Evolutionary conservation across 2,329 filamentous ascomycete species (phyloP), one percentile per base, ranked within the genome.

Genomic region (Xylariaceae sp.): DNA sequence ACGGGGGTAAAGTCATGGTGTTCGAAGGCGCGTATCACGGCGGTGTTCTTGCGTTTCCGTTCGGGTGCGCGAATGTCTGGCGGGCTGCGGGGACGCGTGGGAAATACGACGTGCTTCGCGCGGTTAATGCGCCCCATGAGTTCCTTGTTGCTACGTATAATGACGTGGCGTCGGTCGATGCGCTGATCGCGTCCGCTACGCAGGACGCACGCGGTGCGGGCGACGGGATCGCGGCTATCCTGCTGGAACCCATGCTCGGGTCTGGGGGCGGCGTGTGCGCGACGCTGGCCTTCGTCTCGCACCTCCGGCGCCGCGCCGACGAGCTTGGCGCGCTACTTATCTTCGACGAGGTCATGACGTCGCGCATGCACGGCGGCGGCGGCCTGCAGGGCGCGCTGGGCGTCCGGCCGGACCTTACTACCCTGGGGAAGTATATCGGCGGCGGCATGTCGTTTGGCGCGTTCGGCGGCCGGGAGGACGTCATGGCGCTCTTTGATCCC

Each of bases 341-440:
- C 34, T 71, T 87, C 13, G 86, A 89, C 65, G 86, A 89, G 68
- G 85, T 89, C 5, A 85, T 87, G 78, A 87, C 85, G 0, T 85
- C 80, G 3, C 75, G 85, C 2, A 68, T 87, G 26, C 68, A 73
- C 16, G 71, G 71, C 1, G 70, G 74, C 6, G 70, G 74, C 8
- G 70, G 85, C 0, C 65, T 83, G 2, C 73, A 76, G 5, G 63
- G 67, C 2, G 55, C 69, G 19, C 54, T 72, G 22, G 72, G 68
- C 1, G 64, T 85, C 7, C 71, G 69, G 2, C 83, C 85, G 0
- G 85, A 88, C 62, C 65, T 88, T 49, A 82, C 78, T 42, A 84
- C 83, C 0, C 67, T 87, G 39, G 85, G 85, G 0, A 88, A 88
- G 63, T 87, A 80, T 61, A 70, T 87, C 2, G 85, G 84, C 5